A percentile compares a stretch with the other conserved stretches of the same genome.
These are phyloP conservation scores for Dendrocalamus sinicus DNA, from an alignment of 176 grass and related monocot genomes.

Conservation along the genomic window DNA sequence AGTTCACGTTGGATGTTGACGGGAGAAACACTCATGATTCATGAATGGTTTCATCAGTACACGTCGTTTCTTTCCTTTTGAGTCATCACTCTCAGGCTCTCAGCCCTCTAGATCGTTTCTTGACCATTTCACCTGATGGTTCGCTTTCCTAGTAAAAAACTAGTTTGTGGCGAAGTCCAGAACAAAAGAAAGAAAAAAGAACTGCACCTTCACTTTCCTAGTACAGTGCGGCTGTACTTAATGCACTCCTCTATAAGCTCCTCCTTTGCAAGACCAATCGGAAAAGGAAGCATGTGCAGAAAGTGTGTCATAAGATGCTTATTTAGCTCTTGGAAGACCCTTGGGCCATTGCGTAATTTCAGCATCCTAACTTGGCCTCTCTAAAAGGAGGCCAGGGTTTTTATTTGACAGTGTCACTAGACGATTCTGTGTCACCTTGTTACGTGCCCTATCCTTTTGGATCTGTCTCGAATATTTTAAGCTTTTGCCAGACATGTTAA, in stretches of 20 bases:
- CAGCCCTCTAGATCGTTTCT: background rate
- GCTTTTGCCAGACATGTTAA: constrained; percentile 41
- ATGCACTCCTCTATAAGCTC: background rate
- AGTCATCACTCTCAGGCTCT: background rate
- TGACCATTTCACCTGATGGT: constrained; percentile 1
- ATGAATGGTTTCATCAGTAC: background rate
- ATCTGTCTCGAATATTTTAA: constrained; percentile 32
- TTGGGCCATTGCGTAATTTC: constrained; percentile 13
- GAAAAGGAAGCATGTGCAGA: background rate
- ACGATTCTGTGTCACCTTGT: constrained; percentile 32
- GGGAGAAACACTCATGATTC: background rate
- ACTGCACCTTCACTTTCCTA: background rate
- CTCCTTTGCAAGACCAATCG: background rate
- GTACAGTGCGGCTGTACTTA: background rate
- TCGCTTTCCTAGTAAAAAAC: background rate
- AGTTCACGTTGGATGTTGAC: background rate
- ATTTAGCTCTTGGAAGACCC: constrained; percentile 33
- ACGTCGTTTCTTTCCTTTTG: background rate
- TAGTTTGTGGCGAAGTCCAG: background rate
- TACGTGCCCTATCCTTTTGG: constrained; percentile 44
- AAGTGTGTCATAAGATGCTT: constrained; percentile 7
- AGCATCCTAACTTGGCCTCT: constrained; percentile 21
- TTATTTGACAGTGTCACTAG: constrained; percentile 31
- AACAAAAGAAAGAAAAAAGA: background rate
- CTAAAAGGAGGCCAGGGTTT: background rate